Evolutionary conservation across 768 basidiomycete species (phyloP).

Genomic region (Termitomyces heimii): DNA sequence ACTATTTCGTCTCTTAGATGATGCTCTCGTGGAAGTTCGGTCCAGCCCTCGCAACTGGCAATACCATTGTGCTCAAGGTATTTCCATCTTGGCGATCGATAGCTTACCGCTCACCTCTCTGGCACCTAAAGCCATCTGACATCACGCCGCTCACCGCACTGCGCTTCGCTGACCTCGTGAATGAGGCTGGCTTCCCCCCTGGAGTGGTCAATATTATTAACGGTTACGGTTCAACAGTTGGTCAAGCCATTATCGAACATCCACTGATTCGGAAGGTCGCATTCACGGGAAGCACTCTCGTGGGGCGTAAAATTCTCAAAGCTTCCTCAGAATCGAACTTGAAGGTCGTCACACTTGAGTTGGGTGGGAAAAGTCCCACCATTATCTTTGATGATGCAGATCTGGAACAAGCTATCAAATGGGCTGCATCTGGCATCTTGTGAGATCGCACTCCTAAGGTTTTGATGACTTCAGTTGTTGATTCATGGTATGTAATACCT

Average conservation of each 20-base stretch:
- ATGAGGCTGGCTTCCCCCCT: constrained; percentile 63
- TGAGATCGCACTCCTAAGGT: constrained; percentile 26
- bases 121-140: constrained; percentile 46
- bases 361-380: constrained; percentile 67
- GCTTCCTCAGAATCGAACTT: constrained; percentile 77
- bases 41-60: constrained; percentile 37
- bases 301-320: constrained; percentile 76
- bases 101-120: neutral
- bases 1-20: constrained; percentile 1
- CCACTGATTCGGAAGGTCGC: constrained; percentile 62
- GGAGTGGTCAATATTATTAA: constrained; percentile 66
- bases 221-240: constrained; percentile 53
- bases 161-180: constrained; percentile 40
- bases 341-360: constrained; percentile 79
- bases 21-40: constrained; percentile 25
- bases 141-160: constrained; percentile 60
- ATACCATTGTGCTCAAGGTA: constrained; percentile 44
- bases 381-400: constrained; percentile 72
- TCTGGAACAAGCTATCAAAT: neutral
- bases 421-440: constrained; percentile 61
- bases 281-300: constrained; percentile 77
- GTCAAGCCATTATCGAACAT: constrained; percentile 57
- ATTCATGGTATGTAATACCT: neutral
- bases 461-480: neutral
- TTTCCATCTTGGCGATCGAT: no score